phyloP scores from a whole-genome alignment of 169 alveolate genomes.

The Plasmodium ovale region DNA sequence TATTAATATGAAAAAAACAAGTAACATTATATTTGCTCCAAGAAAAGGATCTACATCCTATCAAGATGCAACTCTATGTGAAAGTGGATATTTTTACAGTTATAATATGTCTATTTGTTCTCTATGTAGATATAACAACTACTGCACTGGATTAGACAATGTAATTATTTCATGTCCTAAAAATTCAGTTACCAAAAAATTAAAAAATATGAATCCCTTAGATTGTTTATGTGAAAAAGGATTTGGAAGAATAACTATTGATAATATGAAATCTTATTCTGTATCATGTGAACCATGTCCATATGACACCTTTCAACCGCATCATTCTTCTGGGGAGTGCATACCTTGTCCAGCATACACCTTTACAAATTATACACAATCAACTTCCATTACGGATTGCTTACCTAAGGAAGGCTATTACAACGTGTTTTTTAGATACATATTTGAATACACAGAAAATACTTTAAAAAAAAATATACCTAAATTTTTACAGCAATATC shows the following conservation, averaged over 20 bases:
- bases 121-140: slow-evolving; percentile 29
- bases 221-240: slow-evolving; percentile 83
- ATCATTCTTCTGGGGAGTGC: slow-evolving; percentile 78
- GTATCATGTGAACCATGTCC: slow-evolving; percentile 81
- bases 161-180: slow-evolving; percentile 27
- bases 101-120: slow-evolving; percentile 52
- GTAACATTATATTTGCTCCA: slow-evolving; percentile 29
- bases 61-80: slow-evolving; percentile 32
- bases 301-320: slow-evolving; percentile 80
- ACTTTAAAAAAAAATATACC: slow-evolving; percentile 10
- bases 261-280: slow-evolving; percentile 71
- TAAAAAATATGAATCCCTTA: slow-evolving; percentile 51
- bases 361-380: slow-evolving; percentile 66
- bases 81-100: slow-evolving; percentile 69
- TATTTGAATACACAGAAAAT: slow-evolving; percentile 17
- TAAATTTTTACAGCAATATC: slow-evolving; percentile 49
- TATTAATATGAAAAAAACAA: slow-evolving; percentile 22
- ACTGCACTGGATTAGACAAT: slow-evolving; percentile 36
- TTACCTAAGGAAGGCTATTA: slow-evolving; percentile 81
- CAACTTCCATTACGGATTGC: slow-evolving; percentile 80
- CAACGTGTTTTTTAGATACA: slow-evolving; percentile 38
- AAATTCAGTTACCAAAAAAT: slow-evolving; percentile 33
- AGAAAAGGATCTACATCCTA: slow-evolving; percentile 34
- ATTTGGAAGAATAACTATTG: slow-evolving; percentile 77
- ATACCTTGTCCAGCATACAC: slow-evolving; percentile 85